These are phyloP conservation scores for Globisporangium nodosum DNA, from an alignment of 352 stramenopile species.

Conservation along the genomic window DNA sequence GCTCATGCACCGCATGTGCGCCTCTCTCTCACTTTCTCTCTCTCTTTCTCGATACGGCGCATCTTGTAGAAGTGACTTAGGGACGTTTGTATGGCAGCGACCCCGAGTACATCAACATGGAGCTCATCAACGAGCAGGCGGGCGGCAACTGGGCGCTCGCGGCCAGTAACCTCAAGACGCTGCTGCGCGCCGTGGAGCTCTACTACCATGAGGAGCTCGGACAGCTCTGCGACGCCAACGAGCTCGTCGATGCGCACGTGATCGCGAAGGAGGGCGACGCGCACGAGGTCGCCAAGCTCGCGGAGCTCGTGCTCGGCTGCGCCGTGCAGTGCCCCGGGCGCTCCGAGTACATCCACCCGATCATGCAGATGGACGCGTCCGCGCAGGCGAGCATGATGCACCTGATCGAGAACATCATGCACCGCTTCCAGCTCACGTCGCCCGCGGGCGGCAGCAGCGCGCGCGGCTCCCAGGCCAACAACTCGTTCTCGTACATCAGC, in stretches of 20 bases:
- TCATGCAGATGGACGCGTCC: constrained; percentile 75
- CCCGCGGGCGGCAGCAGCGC: constrained; percentile 18
- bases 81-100: constrained; percentile 36
- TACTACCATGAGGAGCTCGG: constrained; percentile 82
- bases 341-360: constrained; percentile 81
- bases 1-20: constrained; percentile 85
- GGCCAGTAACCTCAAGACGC: constrained; percentile 75
- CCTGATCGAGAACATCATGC: constrained; percentile 81
- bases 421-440: constrained; percentile 61
- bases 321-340: constrained; percentile 75
- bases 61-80: too few species aligned
- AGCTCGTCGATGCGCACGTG: constrained; percentile 59
- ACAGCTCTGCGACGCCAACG: constrained; percentile 60
- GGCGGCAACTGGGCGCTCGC: constrained; percentile 69
- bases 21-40: constrained; percentile 5
- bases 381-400: constrained; percentile 83
- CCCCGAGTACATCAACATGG: constrained; percentile 70
- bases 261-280: constrained; percentile 71
- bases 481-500: constrained; percentile 55
- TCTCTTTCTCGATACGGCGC: not conserved
- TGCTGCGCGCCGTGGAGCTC: constrained; percentile 67
- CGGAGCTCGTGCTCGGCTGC: constrained; percentile 68
- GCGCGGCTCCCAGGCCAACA: constrained; percentile 21
- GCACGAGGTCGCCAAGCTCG: constrained; percentile 63
- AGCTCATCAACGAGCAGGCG: constrained; percentile 60